These are phyloP conservation scores for Agarophyton chilense DNA, from an alignment of 23 red algal species.

Conservation along the genomic window DNA sequence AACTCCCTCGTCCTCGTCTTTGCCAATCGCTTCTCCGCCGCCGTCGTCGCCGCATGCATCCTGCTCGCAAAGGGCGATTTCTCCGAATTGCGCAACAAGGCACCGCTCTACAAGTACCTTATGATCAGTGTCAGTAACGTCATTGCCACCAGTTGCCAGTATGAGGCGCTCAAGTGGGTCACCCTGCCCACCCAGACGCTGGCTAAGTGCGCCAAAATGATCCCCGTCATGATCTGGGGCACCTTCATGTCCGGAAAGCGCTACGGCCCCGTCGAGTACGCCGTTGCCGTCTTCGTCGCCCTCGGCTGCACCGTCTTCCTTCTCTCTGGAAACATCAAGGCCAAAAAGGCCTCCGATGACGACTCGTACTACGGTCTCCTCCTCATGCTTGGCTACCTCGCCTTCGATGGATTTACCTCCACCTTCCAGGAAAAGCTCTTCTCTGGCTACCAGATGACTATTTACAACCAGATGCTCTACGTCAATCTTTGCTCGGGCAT, in stretches of 20 bases:
- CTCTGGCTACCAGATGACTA: conserved; percentile 84
- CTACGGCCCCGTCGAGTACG: conserved; percentile 81
- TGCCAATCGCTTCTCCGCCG: conserved; percentile 85
- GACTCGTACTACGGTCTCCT: conserved; percentile 78
- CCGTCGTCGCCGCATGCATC: conserved; percentile 69
- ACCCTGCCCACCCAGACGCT: conserved; percentile 94
- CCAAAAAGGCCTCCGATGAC: conserved; percentile 66
- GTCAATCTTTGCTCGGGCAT: conserved; percentile 85
- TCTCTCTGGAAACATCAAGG: conserved; percentile 82
- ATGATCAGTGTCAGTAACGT: conserved; percentile 89
- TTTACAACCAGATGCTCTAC: conserved; percentile 98
- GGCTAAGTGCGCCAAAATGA: conserved; percentile 96
- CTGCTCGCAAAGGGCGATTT: conserved; percentile 64
- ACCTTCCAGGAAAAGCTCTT: conserved; percentile 99
- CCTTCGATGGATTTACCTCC: conserved; percentile 94
- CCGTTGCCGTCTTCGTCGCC: conserved; percentile 83
- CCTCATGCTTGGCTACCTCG: conserved; percentile 95
- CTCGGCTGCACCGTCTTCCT: conserved; percentile 88
- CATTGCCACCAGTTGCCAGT: conserved; percentile 92
- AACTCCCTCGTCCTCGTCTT: conserved; percentile 87
- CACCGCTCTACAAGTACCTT: conserved; percentile 94
- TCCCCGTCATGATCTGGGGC: conserved; percentile 96
- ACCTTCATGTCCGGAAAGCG: conserved; percentile 83
- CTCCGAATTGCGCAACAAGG: conserved; percentile 63
- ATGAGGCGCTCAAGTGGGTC: conserved; percentile 93